phyloP scores from a whole-genome alignment of 116 monocot species.

The Cymodocea nodosa region DNA sequence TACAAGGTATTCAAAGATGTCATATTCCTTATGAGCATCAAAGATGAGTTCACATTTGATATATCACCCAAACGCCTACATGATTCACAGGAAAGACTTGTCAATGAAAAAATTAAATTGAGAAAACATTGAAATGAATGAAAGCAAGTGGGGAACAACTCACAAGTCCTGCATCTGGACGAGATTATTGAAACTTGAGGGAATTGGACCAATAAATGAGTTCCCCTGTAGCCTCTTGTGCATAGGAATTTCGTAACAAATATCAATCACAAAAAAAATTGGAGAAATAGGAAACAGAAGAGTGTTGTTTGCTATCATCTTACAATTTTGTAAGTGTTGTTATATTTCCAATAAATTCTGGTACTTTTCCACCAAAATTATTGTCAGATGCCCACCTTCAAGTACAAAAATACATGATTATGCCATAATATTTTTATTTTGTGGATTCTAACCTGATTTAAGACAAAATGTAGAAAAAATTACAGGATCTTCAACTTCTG shows the following conservation, averaged over 20 bases:
- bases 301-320: slow-evolving; percentile 1
- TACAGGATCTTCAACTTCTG: slow-evolving; percentile 47
- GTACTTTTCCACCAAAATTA: slow-evolving; percentile 68
- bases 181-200: slow-evolving; percentile 55
- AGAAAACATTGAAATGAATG: neutral
- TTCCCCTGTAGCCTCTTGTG: slow-evolving; percentile 76
- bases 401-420: neutral
- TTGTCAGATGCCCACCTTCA: slow-evolving; percentile 69
- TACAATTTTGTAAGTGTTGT: slow-evolving; percentile 41
- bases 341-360: slow-evolving; percentile 58
- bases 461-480: slow-evolving; percentile 2
- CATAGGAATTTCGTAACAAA: neutral
- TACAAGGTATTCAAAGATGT: slow-evolving; percentile 67
- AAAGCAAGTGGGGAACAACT: slow-evolving; percentile 5
- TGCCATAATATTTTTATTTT: neutral
- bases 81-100: neutral
- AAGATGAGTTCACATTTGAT: slow-evolving; percentile 48
- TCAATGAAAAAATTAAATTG: neutral
- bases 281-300: neutral
- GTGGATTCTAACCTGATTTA: too few species aligned
- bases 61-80: slow-evolving; percentile 75
- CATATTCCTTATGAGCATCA: slow-evolving; percentile 55
- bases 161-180: slow-evolving; percentile 41
- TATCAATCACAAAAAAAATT: neutral
- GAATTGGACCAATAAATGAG: slow-evolving; percentile 79